Evolutionary conservation across 805 yeast species (phyloP).

Genomic region (Metschnikowia cubensis): DNA sequence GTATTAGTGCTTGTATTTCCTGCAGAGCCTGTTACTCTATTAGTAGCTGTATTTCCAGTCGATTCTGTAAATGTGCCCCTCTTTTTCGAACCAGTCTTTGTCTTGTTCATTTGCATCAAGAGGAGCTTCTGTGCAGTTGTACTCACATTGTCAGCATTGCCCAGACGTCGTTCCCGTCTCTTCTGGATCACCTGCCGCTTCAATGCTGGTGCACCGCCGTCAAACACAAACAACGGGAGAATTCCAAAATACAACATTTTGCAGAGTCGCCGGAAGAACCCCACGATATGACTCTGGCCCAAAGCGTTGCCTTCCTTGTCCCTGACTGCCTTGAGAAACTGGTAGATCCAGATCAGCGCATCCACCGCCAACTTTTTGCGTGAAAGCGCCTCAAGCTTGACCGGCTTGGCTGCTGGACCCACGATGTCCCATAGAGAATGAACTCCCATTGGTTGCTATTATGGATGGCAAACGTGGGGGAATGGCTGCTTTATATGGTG

Average conservation of each 20-base stretch:
- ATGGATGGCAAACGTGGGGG: not conserved
- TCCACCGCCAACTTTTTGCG: slow-evolving; percentile 86
- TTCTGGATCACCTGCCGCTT: slow-evolving; percentile 73
- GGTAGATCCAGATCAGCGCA: slow-evolving; percentile 98
- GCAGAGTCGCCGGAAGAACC: slow-evolving; percentile 91
- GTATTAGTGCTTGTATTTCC: not conserved
- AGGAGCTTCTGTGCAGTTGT: slow-evolving; percentile 77
- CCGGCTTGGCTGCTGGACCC: slow-evolving; percentile 88
- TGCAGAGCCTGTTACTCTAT: slow-evolving; percentile 19
- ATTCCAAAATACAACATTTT: slow-evolving; percentile 85
- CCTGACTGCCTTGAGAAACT: slow-evolving; percentile 90
- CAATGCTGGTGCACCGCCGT: slow-evolving; percentile 87
- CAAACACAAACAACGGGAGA: slow-evolving; percentile 86
- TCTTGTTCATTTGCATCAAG: slow-evolving; percentile 67
- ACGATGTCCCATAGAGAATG: slow-evolving; percentile 89
- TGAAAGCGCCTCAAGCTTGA: slow-evolving; percentile 76
- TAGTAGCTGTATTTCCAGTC: too few species aligned
- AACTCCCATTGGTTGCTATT: slow-evolving; percentile 73
- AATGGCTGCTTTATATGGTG: too few species aligned
- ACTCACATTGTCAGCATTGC: slow-evolving; percentile 62
- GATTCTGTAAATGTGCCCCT: too few species aligned
- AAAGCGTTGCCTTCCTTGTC: slow-evolving; percentile 77
- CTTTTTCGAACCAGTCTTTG: too few species aligned
- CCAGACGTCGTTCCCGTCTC: slow-evolving; percentile 71
- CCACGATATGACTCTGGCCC: slow-evolving; percentile 84